phyloP scores from a whole-genome alignment of 2,329 filamentous ascomycete species.

The Botryotinia convoluta region DNA sequence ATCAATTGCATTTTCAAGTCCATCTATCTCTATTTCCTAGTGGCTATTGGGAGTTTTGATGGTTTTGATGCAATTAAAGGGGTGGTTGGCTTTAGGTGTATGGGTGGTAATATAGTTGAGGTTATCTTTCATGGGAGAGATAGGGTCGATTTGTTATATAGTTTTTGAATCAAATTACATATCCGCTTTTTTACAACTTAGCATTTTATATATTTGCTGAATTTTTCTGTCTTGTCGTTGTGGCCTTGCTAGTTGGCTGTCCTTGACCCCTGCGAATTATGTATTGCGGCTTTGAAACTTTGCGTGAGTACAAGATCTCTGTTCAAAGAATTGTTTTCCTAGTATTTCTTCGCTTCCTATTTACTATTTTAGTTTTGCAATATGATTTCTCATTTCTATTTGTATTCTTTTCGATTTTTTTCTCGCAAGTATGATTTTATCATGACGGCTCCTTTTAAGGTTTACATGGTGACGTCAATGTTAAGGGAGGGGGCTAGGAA shows the following conservation, averaged over 20 bases:
- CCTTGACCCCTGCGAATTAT: background rate
- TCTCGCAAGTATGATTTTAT: background rate
- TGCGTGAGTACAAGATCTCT: background rate
- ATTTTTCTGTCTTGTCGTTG: background rate
- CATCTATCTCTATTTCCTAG: constrained; percentile 10
- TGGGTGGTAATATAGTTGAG: constrained; percentile 12
- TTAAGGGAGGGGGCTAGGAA: background rate
- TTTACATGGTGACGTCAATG: background rate
- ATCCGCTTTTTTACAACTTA: background rate
- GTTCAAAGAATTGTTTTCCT: background rate
- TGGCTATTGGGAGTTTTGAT: background rate
- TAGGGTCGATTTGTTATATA: constrained; percentile 12
- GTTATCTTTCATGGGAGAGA: constrained; percentile 11
- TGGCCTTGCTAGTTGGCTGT: no score
- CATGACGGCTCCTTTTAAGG: background rate
- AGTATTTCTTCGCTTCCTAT: background rate
- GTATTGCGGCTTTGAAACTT: background rate
- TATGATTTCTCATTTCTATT: background rate
- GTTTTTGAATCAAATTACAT: background rate
- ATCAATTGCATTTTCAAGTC: constrained; percentile 5
- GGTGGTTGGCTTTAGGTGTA: background rate
- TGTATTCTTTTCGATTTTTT: background rate
- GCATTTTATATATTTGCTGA: background rate
- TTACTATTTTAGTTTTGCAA: background rate
- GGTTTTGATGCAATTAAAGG: constrained; percentile 6